Evolutionary conservation across 768 basidiomycete species (phyloP).

Genomic region (Russula emetica): DNA sequence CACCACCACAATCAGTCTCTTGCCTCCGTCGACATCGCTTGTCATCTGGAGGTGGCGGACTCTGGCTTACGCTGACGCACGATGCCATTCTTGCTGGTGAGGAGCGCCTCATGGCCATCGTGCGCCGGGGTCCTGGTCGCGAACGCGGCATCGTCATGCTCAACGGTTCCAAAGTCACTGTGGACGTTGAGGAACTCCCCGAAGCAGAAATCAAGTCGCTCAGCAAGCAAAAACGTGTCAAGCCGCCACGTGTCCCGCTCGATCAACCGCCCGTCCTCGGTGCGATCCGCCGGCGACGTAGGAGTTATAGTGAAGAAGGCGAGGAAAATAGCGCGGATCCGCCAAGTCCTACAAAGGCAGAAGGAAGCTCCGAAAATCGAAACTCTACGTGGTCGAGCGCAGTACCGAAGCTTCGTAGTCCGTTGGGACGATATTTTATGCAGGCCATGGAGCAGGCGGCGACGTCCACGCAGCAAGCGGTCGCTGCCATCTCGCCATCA

Average conservation of each 20-base stretch:
- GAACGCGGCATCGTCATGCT: constrained; percentile 83
- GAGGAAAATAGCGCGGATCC: constrained; percentile 29
- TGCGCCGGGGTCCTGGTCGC: constrained; percentile 61
- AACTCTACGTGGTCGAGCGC: constrained; percentile 45
- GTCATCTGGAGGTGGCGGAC: constrained; percentile 80
- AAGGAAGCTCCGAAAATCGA: constrained; percentile 25
- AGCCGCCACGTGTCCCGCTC: constrained; percentile 80
- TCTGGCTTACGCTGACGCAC: constrained; percentile 92
- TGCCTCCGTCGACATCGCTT: constrained; percentile 84
- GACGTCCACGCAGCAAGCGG: constrained; percentile 68
- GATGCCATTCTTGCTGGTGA: constrained; percentile 73
- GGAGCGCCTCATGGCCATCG: constrained; percentile 69
- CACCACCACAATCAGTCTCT: constrained; percentile 78
- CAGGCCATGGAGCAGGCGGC: constrained; percentile 72
- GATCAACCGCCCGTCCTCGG: constrained; percentile 87
- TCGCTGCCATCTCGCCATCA: constrained; percentile 68
- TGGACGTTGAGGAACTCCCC: constrained; percentile 85
- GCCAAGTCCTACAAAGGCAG: constrained; percentile 17
- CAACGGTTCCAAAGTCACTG: constrained; percentile 78
- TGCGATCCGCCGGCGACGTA: constrained; percentile 61
- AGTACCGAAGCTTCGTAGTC: constrained; percentile 63
- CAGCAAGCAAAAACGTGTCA: constrained; percentile 78
- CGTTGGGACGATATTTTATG: constrained; percentile 67
- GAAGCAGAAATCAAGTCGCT: constrained; percentile 83
- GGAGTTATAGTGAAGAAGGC: constrained; percentile 55